Evolutionary conservation across 1,284 basidiomycete genomes (phyloP).

Genomic region (Entoloma clypeatum): DNA sequence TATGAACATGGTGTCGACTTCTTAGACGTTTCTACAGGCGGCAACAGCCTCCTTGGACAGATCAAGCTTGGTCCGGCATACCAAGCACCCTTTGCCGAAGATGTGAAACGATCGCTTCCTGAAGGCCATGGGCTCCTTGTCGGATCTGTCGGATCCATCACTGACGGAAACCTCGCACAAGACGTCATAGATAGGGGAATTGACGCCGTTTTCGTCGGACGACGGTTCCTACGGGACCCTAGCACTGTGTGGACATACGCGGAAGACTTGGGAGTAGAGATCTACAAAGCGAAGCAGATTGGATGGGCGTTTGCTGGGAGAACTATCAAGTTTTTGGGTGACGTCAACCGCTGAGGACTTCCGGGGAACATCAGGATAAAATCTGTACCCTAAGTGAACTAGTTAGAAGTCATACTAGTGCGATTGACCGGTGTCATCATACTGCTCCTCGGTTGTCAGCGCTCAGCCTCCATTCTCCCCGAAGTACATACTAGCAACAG

Average conservation of each 20-base stretch:
- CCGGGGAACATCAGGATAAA: too few species aligned
- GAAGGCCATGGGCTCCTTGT: conserved; percentile 16
- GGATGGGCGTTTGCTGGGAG: conserved; percentile 18
- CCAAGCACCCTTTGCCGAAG: conserved; percentile 22
- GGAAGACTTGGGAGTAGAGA: conserved; percentile 31
- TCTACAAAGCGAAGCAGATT: conserved; percentile 22
- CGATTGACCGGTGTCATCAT: too few species aligned
- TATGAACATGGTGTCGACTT: conserved; percentile 61
- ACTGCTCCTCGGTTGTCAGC: too few species aligned
- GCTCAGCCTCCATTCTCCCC: too few species aligned
- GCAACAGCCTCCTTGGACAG: conserved; percentile 46
- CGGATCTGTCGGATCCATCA: conserved; percentile 18
- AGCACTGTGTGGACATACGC: conserved; percentile 40
- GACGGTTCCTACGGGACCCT: conserved; percentile 52
- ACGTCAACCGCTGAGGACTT: too few species aligned
- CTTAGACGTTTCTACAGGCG: conserved; percentile 62
- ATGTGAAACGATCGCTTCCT: conserved; percentile 18
- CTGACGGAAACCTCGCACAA: conserved; percentile 17
- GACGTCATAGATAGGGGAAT: conserved; percentile 27
- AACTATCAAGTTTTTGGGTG: conserved; percentile 6
- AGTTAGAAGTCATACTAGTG: too few species aligned
- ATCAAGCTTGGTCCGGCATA: conserved; percentile 44
- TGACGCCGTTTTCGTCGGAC: conserved; percentile 45
- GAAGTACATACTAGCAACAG: too few species aligned
- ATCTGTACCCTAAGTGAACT: too few species aligned